Evolutionary conservation across 306 rosid genomes (phyloP).

Genomic region (Rubus parviflorus): DNA sequence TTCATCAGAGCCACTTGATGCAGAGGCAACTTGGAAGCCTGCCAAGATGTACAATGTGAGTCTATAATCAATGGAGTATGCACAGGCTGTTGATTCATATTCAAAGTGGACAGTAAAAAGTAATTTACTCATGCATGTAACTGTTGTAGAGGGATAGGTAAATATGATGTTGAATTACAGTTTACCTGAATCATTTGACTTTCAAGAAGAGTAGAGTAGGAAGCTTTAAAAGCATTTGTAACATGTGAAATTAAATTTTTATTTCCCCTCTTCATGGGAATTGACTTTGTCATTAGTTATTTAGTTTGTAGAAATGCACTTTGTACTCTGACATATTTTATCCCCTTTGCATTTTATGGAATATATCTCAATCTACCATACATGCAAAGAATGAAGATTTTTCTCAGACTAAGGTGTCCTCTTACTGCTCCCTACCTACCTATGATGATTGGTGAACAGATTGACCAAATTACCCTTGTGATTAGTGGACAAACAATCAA

Average conservation of each 20-base stretch:
- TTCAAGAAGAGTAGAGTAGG: neutral
- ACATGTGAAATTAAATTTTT: neutral
- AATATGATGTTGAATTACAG: neutral
- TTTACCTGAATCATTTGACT: neutral
- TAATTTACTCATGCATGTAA: neutral
- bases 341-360: neutral
- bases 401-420: neutral
- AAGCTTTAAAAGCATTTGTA: neutral
- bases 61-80: neutral
- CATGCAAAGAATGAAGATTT: neutral
- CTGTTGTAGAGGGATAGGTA: neutral
- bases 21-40: neutral
- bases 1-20: neutral
- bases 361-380: neutral
- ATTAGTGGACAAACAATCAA: neutral
- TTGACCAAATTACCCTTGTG: neutral
- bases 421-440: neutral
- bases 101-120: neutral
- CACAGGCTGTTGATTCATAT: neutral
- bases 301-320: neutral
- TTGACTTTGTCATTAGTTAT: neutral
- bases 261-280: neutral
- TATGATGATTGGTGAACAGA: neutral
- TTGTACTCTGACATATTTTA: neutral
- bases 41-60: constrained; percentile 10